Evolutionary conservation across 768 basidiomycete genomes (phyloP), one percentile per base, ranked within the genome.

Genomic region (Lanmaoa pseudosensibilis): DNA sequence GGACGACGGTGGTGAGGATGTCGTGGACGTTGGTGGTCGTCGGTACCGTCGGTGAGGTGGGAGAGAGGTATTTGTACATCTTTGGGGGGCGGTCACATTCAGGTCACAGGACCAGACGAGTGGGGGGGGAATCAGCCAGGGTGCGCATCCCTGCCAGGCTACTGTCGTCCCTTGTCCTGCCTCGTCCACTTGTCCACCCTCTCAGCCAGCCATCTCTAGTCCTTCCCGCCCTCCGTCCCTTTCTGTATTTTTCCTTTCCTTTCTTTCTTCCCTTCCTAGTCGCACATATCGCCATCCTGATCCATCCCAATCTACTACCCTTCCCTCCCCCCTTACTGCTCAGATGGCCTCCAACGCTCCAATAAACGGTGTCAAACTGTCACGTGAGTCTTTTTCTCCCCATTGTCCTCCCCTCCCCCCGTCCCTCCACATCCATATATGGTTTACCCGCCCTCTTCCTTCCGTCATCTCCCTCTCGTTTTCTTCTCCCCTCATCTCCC

Each of bases 361-460:
- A 72, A 90, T 92, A 77, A 92, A 91, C 75, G 90, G 90, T 66
- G 86, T 91, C 75, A 91, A 89, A 80, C 82, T 90, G 69, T 90
- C 88, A 73, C 82, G 90, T 91, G 73, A 77, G 89, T 87, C 46
- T 58, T 54, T 55, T 53, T 44, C 52, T 46, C 48, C 46, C 52
- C 57, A 43, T 50, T 50, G 51, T 61, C 56, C 64, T 63, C 50
- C 57, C 50, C 39, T 45, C 46, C 53, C 57, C 55, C 52, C 50
- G 47, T 52, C 60, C 61, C 58, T 60, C 44, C 50, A 53, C 58
- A 57, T 59, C 65, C 69, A 66, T 69, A 68, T 69, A 60, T 67
- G 69, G 66, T 64, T 59, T 53, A 62, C 55, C 60, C 63, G 66
- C 61, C 56, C 59, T 57, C 53, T 64, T 48, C 49, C 47, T 59